phyloP scores from a whole-genome alignment of 2,329 filamentous ascomycete species.

The Aspergillus luchuensis region DNA sequence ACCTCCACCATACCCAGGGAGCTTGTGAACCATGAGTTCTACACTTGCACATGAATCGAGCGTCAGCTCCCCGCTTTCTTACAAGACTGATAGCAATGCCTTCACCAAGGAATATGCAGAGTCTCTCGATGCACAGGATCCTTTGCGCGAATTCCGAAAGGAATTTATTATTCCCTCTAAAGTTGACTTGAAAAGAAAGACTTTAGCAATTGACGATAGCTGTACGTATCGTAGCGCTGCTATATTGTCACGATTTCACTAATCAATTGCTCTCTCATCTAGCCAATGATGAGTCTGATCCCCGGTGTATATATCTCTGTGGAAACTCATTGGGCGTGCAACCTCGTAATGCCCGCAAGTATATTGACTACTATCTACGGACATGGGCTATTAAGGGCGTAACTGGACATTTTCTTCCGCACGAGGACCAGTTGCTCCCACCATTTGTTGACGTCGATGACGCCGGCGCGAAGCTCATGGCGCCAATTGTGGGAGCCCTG shows the following conservation, averaged over 20 bases:
- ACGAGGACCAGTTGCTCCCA: slow-evolving; percentile 67
- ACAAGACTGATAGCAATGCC: slow-evolving; percentile 36
- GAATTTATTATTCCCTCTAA: slow-evolving; percentile 79
- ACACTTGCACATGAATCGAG: slow-evolving; percentile 31
- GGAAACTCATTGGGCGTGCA: slow-evolving; percentile 89
- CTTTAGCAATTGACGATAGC: slow-evolving; percentile 45
- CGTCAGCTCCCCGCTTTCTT: slow-evolving; percentile 31
- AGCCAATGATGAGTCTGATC: slow-evolving; percentile 38
- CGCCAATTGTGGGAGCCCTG: slow-evolving; percentile 72
- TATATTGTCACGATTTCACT: neutral
- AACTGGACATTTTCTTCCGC: slow-evolving; percentile 74
- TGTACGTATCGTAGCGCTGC: slow-evolving; percentile 8
- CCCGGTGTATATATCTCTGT: slow-evolving; percentile 74
- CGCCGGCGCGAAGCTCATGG: slow-evolving; percentile 68
- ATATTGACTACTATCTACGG: slow-evolving; percentile 72
- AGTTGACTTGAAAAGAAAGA: slow-evolving; percentile 67
- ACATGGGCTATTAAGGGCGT: slow-evolving; percentile 86
- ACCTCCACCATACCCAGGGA: neutral
- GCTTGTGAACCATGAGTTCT: slow-evolving; percentile 29
- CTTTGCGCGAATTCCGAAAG: slow-evolving; percentile 62
- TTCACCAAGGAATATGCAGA: slow-evolving; percentile 44
- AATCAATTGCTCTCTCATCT: neutral
- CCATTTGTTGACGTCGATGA: slow-evolving; percentile 81
- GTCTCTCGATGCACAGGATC: slow-evolving; percentile 62
- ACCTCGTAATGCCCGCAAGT: slow-evolving; percentile 66